Evolutionary conservation across 192 early-diverging fungal genomes (phyloP), one percentile per base, ranked within the genome.

Genomic region (Gigaspora rosea): DNA sequence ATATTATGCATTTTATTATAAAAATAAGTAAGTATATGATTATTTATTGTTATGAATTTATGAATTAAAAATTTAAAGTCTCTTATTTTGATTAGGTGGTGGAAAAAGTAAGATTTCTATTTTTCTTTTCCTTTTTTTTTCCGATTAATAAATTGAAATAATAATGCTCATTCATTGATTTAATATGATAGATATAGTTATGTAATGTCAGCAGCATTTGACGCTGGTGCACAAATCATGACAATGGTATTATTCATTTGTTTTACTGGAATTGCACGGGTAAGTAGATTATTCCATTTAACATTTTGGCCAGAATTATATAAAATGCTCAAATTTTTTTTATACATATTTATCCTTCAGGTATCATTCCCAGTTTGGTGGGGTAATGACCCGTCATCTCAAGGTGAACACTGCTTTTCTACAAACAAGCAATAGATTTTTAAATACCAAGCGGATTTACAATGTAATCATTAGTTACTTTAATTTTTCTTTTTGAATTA

Each of bases 201-300:
- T 78, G 82, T 93, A 33, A 52, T 91, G 7, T 88, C 85, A 12
- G 90, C 91, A 15, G 89, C 89, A 5, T 67, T 91, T 20, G 92
- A 92, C 78, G 81, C 83, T 15, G 92, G 89, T 18, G 74, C 86
- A 13, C 82, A 84, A 5, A 56, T 85, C 6, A 78, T 82, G 58
- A 83, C 78, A 0, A 73, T 85, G 64, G 50, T 86, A 33, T 63
- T 87, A 11, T 85, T 83, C 50, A 75, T 85, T 68, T 81, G 87
- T 89, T 36, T 89, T 79, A 20, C 73, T 85, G 76, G 92, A 86
- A 77, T 80, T 80, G 13, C 50, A 9, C 63, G 49, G 58, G 73
- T 75, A 41, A 0, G 7, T 41, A 27, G 27, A 27, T 27, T 41
- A 41, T 41, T 41, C 3, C 3, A 6, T 41, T 41, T 41, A 2